Base-by-base conservation (phyloP, 2,329 filamentous ascomycete genomes). In the Sarocladium oryzae region DNA sequence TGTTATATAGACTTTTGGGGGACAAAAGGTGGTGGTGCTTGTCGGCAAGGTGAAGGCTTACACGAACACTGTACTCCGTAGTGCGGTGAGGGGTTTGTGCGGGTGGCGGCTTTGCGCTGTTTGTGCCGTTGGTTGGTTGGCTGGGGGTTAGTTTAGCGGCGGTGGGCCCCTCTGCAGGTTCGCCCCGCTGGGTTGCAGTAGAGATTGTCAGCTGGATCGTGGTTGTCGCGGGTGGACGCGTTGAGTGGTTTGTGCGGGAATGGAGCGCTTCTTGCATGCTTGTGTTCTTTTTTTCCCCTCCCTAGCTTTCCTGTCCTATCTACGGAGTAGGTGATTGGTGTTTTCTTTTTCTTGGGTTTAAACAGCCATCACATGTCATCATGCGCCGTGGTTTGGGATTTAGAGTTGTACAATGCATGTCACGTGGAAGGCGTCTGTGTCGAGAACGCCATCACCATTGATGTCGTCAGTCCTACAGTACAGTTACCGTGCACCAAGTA, bases 231-330 rank as follows among this genome's bases (percentile, higher is more conserved):
- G 43, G 43, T 48, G 43, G 43, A 18, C 43, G 43, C 43, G 43
- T 48, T 48, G 43, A 48, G 43, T 48, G 43, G 43, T 48, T 48
- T 48, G 43, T 48, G 43, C 43, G n/a, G 40, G 40, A 48, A 10
- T 20, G 28, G 26, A 48, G 13, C 28, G 28, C 7, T 30, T 32
- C 18, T 10, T 20, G 5, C 18, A 16, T 21, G 16, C 8, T 32
- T 48, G 16, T 32, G 24, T 32, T 48, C 10, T 48, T 32, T 23
- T 26, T n/a, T n/a, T n/a, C n/a, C n/a, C n/a, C n/a, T n/a, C n/a
- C n/a, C n/a, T n/a, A n/a, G n/a, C n/a, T n/a, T n/a, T n/a, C n/a
- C n/a, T n/a, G n/a, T n/a, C n/a, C n/a, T n/a, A n/a, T n/a, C n/a
- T n/a, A n/a, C n/a, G n/a, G n/a, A 21, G 16, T 26, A 3, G 4